Conservation (phyloP, 1,284 basidiomycete genomes). For the Fistulina hepatica region DNA sequence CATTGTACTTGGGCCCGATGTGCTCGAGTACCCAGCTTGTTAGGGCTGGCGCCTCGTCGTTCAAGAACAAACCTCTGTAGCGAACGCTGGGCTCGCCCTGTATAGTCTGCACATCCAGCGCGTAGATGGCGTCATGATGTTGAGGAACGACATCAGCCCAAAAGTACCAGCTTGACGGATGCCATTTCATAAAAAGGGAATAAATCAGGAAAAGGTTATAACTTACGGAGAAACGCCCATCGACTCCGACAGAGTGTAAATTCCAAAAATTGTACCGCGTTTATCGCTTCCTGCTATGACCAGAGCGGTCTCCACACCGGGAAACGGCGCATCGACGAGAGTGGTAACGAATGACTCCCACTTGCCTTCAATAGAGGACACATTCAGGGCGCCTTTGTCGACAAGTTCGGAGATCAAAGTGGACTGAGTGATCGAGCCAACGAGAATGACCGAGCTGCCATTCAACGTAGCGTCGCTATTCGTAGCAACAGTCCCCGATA, state of each 20-base stretch:
- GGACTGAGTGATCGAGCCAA: constrained; percentile 57
- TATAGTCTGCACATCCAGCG: constrained; percentile 33
- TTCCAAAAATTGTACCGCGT: constrained; percentile 53
- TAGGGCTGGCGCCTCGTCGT: constrained; percentile 54
- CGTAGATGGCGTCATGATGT: constrained; percentile 37
- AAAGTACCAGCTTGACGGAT: constrained; percentile 24
- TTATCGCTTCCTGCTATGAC: constrained; percentile 59
- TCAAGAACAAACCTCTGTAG: constrained; percentile 59
- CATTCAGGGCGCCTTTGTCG: constrained; percentile 40
- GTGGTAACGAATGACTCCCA: constrained; percentile 53
- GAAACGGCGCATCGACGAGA: constrained; percentile 45
- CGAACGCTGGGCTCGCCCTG: constrained; percentile 62
- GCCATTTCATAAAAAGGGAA: constrained; percentile 1
- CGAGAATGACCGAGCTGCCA: constrained; percentile 36
- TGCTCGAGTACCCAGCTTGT: constrained; percentile 54
- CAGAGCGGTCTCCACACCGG: constrained; percentile 47
- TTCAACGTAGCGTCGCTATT: constrained; percentile 30
- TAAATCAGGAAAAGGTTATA: constrained; percentile 31
- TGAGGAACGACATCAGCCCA: constrained; percentile 60
- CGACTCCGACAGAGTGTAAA: constrained; percentile 66
- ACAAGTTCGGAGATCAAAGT: constrained; percentile 45
- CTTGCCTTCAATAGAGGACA: constrained; percentile 44
- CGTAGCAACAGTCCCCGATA: constrained; percentile 30
- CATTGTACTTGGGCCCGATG: constrained; percentile 54
- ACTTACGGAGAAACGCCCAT: constrained; percentile 59